Base-by-base conservation (phyloP, 2,329 filamentous ascomycete genomes). In the Emydomyces testavorans region DNA sequence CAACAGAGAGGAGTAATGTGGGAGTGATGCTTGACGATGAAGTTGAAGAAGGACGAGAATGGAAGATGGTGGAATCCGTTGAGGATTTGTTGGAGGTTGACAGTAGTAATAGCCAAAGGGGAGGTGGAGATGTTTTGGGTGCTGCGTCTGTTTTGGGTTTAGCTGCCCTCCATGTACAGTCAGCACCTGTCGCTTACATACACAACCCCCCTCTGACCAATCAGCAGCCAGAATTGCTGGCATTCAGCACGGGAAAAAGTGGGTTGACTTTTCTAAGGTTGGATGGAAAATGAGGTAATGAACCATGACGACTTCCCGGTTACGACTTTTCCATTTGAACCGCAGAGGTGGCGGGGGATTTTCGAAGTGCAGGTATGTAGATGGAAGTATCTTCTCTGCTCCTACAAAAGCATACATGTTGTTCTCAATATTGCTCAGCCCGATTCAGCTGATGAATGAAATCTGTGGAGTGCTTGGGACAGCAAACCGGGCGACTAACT, bases 51-150 rank as follows among this genome's bases (percentile, higher is more conserved):
- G 46, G 41, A 18, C 32, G n/a, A n/a, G n/a, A 48, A 47, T 51
- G 52, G 45, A 46, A 50, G 51, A 48, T 40, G 48, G 46, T 50
- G 39, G 50, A 48, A 50, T 26, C 43, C 40, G 37, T 23, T 48
- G 51, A 52, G 43, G 48, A 48, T 50, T 50, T 50, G 51, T 49
- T 50, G 46, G 50, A 50, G 38, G 38, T 48, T 50, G 43, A 44
- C 40, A 42, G 36, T 15, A 38, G 34, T 29, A 45, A 47, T 46
- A 28, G 36, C 40, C 43, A 50, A 48, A 43, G 48, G 47, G 47
- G 47, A 45, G 47, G 47, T 39, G 47, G 50, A 49, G 47, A 45
- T 45, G 47, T 49, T 49, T 48, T 48, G 50, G 47, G 38, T 45
- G 50, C 8, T 20, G n/a, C 16, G 8, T 32, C 50, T 34, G 40